These are phyloP conservation scores for Ustilago xerochloae DNA, from an alignment of 1,284 basidiomycete species.

Conservation along the genomic window DNA sequence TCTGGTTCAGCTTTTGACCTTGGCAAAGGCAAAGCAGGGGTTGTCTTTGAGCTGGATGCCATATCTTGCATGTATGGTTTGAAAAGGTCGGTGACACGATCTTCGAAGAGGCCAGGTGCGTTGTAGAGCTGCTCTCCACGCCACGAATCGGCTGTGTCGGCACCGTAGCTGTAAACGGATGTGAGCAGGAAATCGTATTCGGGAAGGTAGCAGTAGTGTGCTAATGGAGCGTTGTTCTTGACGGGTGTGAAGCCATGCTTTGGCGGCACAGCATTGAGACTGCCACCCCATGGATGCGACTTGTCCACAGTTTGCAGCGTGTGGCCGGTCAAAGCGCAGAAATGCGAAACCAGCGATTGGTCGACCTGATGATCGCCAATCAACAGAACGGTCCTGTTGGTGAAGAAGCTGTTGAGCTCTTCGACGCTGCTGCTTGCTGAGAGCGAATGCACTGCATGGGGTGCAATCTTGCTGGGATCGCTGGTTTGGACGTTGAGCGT, in stretches of 20 bases:
- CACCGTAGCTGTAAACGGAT: conserved; percentile 68
- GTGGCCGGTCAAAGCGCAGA: conserved; percentile 68
- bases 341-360: conserved; percentile 67
- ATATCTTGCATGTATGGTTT: conserved; percentile 58
- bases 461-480: conserved; percentile 39
- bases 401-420: conserved; percentile 58
- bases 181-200: conserved; percentile 68
- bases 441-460: conserved; percentile 25
- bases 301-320: conserved; percentile 64
- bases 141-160: conserved; percentile 68
- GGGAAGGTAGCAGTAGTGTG: conserved; percentile 69
- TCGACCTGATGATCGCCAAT: conserved; percentile 69
- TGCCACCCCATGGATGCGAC: conserved; percentile 62
- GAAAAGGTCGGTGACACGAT: conserved; percentile 66
- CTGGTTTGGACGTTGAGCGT: conserved; percentile 26
- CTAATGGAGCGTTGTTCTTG: conserved; percentile 63
- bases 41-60: conserved; percentile 13
- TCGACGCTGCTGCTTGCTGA: conserved; percentile 11
- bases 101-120: conserved; percentile 67
- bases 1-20: conserved; percentile 63
- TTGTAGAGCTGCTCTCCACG: conserved; percentile 63
- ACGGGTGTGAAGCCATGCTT: conserved; percentile 44
- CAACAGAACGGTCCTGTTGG: conserved; percentile 68
- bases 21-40: conserved; percentile 46
- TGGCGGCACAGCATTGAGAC: conserved; percentile 45